Conservation (phyloP, 1,139 yeast species). For the Debaryomyces nepalensis region DNA sequence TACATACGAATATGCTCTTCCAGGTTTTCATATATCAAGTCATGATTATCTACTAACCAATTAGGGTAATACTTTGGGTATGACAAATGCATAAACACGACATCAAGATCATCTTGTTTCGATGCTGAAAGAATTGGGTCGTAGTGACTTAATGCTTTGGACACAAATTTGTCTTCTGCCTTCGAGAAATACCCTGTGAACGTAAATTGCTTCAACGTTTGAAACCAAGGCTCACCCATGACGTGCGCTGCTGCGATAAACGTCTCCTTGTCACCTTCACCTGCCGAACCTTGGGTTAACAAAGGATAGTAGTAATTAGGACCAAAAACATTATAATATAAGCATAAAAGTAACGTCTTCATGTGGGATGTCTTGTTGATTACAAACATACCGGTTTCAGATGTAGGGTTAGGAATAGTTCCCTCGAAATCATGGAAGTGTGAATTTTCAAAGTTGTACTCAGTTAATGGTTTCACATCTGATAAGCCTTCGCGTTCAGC, state of each 20-base stretch:
- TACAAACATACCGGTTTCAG: slow-evolving; percentile 67
- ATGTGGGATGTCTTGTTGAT: slow-evolving; percentile 57
- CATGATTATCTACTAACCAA: slow-evolving; percentile 51
- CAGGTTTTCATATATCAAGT: slow-evolving; percentile 41
- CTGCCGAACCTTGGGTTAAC: slow-evolving; percentile 69
- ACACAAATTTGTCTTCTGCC: slow-evolving; percentile 39
- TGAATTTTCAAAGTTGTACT: slow-evolving; percentile 40
- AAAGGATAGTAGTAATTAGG: slow-evolving; percentile 63
- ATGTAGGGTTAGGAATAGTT: slow-evolving; percentile 63
- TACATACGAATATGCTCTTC: slow-evolving; percentile 54
- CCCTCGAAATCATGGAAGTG: slow-evolving; percentile 60
- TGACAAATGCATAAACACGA: slow-evolving; percentile 63
- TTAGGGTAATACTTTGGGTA: slow-evolving; percentile 65
- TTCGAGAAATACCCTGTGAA: slow-evolving; percentile 59
- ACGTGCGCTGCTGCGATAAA: slow-evolving; percentile 67
- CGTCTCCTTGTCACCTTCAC: slow-evolving; percentile 75
- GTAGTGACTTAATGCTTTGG: slow-evolving; percentile 66
- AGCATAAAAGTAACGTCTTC: slow-evolving; percentile 53
- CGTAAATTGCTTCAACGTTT: slow-evolving; percentile 51
- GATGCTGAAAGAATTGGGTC: slow-evolving; percentile 48
- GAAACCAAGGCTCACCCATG: slow-evolving; percentile 53
- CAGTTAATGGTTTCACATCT: slow-evolving; percentile 31
- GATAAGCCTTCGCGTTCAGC: slow-evolving; percentile 25
- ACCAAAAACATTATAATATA: slow-evolving; percentile 66
- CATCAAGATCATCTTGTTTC: slow-evolving; percentile 27